These are phyloP conservation scores for Orbilia brochopaga DNA, from an alignment of 2,329 filamentous ascomycete genomes.

Conservation along the genomic window DNA sequence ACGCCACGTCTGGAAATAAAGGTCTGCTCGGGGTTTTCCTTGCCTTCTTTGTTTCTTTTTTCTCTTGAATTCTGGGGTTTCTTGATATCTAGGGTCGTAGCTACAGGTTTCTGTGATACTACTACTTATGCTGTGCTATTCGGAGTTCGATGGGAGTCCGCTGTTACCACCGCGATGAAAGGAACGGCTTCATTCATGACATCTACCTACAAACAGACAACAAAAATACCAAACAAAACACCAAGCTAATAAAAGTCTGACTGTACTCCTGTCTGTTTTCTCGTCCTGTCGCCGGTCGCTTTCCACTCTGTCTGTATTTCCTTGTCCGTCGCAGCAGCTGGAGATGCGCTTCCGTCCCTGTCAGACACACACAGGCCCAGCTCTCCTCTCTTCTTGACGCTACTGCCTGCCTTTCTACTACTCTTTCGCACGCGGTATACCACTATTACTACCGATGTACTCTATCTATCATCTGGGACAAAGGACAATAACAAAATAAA, in stretches of 20 bases:
- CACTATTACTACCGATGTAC: too few species aligned
- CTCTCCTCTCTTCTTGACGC: too few species aligned
- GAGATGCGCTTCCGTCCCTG: neutral
- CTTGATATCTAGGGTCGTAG: conserved; percentile 8
- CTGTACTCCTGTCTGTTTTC: neutral
- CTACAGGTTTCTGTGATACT: neutral
- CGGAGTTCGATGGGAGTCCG: too few species aligned
- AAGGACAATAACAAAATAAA: too few species aligned
- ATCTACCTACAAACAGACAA: neutral
- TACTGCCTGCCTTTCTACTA: too few species aligned
- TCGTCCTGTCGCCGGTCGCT: neutral
- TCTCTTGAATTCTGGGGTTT: neutral
- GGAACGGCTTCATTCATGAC: too few species aligned
- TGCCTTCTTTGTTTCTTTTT: neutral
- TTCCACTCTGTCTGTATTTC: neutral
- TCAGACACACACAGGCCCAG: neutral
- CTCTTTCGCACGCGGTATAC: too few species aligned
- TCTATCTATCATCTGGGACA: too few species aligned
- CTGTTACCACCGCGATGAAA: too few species aligned
- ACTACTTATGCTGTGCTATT: too few species aligned
- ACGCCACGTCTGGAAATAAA: neutral
- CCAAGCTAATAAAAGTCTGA: neutral
- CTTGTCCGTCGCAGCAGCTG: neutral
- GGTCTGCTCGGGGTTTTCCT: conserved; percentile 6
- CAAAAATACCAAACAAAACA: neutral